phyloP scores from a whole-genome alignment of 129 eudicot genomes.

The Tagetes erecta region DNA sequence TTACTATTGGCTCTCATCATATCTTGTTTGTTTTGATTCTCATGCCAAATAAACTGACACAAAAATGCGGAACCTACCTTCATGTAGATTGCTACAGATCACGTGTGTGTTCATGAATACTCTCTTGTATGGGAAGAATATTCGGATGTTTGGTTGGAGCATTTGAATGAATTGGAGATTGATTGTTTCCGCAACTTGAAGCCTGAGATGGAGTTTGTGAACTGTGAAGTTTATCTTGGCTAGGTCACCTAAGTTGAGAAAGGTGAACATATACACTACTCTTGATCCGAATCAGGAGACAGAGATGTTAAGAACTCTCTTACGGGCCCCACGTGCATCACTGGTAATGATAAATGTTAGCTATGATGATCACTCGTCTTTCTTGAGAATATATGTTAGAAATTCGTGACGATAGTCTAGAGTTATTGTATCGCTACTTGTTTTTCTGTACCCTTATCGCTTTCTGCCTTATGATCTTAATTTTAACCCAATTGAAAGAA shows the following conservation, averaged over 20 bases:
- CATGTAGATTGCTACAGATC: background rate
- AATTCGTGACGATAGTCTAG: too few species aligned
- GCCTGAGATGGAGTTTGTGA: background rate
- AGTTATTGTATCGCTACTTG: too few species aligned
- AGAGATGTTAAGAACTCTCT: background rate
- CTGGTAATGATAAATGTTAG: too few species aligned
- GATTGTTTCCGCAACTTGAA: background rate
- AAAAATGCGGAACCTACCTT: too few species aligned
- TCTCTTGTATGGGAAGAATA: background rate
- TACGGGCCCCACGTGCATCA: background rate
- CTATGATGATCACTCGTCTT: too few species aligned
- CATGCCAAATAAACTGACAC: too few species aligned
- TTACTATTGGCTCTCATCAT: too few species aligned
- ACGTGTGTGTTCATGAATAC: background rate
- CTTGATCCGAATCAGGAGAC: background rate
- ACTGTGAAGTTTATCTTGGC: slow-evolving; percentile 10
- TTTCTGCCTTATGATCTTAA: too few species aligned
- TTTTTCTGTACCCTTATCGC: too few species aligned
- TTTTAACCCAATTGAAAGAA: too few species aligned
- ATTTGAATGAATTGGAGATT: slow-evolving; percentile 2
- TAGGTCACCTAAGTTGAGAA: background rate
- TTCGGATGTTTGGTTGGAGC: background rate
- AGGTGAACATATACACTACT: background rate
- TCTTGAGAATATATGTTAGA: too few species aligned
- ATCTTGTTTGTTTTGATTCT: too few species aligned